Conservation (phyloP, 116 monocot genomes). For the Zostera marina region DNA sequence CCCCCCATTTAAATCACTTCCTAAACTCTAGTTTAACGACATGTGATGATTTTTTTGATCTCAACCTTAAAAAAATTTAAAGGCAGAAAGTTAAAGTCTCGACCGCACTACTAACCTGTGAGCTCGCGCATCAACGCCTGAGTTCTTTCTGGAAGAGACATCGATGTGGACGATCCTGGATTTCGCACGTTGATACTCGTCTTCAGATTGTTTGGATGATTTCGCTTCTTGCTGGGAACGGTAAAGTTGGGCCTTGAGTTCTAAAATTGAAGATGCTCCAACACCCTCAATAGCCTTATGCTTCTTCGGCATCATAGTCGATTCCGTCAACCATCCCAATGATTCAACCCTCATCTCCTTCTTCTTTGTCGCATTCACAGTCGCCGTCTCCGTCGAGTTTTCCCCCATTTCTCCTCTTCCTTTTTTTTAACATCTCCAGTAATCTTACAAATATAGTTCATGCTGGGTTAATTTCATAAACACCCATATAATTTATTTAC, state of each 20-base stretch:
- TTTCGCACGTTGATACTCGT: constrained; percentile 47
- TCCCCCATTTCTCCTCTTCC: neutral
- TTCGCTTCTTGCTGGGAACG: constrained; percentile 72
- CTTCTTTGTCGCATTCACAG: constrained; percentile 8
- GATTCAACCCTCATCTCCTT: constrained; percentile 39
- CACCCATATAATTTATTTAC: no score
- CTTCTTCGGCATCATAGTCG: constrained; percentile 89
- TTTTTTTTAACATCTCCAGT: neutral
- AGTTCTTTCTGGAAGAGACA: constrained; percentile 50
- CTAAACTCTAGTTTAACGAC: neutral
- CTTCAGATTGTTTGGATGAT: constrained; percentile 14
- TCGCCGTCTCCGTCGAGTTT: neutral
- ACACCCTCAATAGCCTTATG: constrained; percentile 89
- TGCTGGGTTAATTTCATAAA: no score
- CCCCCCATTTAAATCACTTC: no score
- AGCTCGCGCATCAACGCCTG: constrained; percentile 65
- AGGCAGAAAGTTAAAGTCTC: no score
- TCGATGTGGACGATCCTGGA: constrained; percentile 28
- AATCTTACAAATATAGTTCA: no score
- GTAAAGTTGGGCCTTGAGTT: constrained; percentile 92
- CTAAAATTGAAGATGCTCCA: constrained; percentile 74
- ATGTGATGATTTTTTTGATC: no score
- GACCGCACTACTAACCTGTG: constrained; percentile 17
- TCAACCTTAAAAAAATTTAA: neutral
- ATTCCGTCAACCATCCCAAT: constrained; percentile 96